Conservation (phyloP, 2,329 filamentous ascomycete genomes). For the Zymoseptoria passerinii region DNA sequence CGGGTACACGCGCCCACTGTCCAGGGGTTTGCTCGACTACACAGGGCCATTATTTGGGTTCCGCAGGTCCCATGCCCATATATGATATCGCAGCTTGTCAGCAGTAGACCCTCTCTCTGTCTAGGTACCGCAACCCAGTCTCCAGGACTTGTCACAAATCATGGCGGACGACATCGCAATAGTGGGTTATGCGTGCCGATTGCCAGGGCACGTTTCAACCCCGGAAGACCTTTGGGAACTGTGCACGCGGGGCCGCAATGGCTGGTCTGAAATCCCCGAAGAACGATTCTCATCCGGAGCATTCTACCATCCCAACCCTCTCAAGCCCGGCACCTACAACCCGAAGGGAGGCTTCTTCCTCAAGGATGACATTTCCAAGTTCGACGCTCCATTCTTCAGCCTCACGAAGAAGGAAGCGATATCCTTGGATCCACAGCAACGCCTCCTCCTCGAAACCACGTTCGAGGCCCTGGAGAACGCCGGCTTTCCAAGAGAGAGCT, state of each 20-base stretch:
- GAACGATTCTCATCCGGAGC: constrained; percentile 16
- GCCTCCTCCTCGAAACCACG: constrained; percentile 12
- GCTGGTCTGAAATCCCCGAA: constrained; percentile 8
- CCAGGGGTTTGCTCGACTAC: no score
- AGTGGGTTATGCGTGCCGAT: constrained; percentile 5
- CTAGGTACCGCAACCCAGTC: not conserved
- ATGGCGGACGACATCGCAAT: constrained; percentile 2
- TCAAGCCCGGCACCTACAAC: not conserved
- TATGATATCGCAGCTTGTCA: no score
- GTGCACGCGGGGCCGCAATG: not conserved
- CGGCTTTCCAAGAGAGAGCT: constrained; percentile 2
- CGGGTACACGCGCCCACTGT: no score
- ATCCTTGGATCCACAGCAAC: constrained; percentile 19
- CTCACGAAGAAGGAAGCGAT: constrained; percentile 11
- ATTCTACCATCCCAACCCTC: constrained; percentile 12
- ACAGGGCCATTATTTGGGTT: no score
- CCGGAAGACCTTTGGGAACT: constrained; percentile 10
- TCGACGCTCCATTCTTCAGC: constrained; percentile 19
- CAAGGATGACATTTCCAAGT: constrained; percentile 9
- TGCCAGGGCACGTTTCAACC: constrained; percentile 4
- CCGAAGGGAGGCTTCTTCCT: constrained; percentile 8
- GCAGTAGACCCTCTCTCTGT: no score
- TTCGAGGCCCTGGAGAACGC: constrained; percentile 15
- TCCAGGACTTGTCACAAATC: not conserved
- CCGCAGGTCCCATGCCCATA: no score